These are phyloP conservation scores for Boletus eberwhitei DNA, from an alignment of 768 basidiomycete genomes.

Conservation along the genomic window DNA sequence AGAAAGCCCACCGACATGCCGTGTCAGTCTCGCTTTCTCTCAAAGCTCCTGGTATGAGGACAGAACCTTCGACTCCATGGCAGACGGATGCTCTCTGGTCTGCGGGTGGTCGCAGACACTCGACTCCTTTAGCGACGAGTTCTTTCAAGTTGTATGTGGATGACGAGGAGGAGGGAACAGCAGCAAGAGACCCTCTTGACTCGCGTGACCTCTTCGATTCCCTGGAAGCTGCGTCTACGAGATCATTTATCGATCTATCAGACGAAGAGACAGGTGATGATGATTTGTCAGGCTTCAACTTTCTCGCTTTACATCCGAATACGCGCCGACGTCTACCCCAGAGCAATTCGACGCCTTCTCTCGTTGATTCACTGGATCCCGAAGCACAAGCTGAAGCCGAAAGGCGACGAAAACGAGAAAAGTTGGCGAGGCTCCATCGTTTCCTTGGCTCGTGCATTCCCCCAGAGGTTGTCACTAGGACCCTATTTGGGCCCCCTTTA, in stretches of 20 bases:
- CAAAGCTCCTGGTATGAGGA: constrained; percentile 15
- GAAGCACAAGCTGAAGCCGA: constrained; percentile 60
- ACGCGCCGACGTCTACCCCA: constrained; percentile 23
- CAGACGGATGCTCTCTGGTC: constrained; percentile 33
- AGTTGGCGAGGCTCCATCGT: constrained; percentile 77
- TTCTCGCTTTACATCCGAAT: constrained; percentile 26
- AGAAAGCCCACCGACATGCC: constrained; percentile 30
- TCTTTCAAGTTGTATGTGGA: constrained; percentile 34
- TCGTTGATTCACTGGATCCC: constrained; percentile 47
- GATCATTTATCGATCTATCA: constrained; percentile 62
- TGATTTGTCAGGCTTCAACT: constrained; percentile 30
- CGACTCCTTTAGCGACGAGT: constrained; percentile 50
- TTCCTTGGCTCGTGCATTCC: constrained; percentile 84
- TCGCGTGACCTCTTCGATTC: constrained; percentile 12
- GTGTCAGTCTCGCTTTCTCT: constrained; percentile 29
- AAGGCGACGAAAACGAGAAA: constrained; percentile 66
- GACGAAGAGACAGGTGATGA: constrained; percentile 50
- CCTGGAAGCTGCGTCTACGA: constrained; percentile 29
- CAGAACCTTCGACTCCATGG: constrained; percentile 32
- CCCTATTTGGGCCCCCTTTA: constrained; percentile 31
- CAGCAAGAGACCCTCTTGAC: constrained; percentile 1
- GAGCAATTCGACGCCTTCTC: constrained; percentile 43
- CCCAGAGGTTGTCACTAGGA: constrained; percentile 58
- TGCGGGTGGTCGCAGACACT: constrained; percentile 46
- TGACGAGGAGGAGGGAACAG: constrained; percentile 1